Base-by-base conservation (phyloP, 2,329 filamentous ascomycete genomes). In the Penicillium sp. region DNA sequence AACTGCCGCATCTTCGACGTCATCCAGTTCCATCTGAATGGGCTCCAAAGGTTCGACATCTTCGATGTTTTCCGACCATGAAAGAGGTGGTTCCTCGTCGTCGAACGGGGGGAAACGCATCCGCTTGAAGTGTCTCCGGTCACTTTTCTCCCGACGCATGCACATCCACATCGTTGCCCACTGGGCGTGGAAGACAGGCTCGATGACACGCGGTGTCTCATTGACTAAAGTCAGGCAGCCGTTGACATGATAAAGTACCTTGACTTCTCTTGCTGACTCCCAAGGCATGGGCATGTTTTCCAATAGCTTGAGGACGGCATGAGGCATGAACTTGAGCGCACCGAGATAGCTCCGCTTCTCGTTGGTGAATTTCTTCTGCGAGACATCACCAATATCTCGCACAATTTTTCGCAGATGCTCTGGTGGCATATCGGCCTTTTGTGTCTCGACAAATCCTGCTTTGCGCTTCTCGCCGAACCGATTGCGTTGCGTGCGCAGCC, bases 261-360 rank as follows among this genome's bases (percentile, higher is more conserved):
- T 97, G 60, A 99, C 95, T 71, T 99, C 94, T 61, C 92, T 86
- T 27, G 91, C 87, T 56, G 92, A 94, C 78, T 99, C 94, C 94
- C 94, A 99, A 0, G 94, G 94, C 94, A 99, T 99, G 4, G 94
- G 94, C 94, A 99, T 99, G 70, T 99, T 99, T 79, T 99, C 94
- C 55, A 99, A 77, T 25, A 99, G 83, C 80, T 99, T 99, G 78
- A 99, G 79, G 11, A 99, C 94, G 6, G 94, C 94, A 73, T 99
- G 94, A 1, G 94, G 94, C 94, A 99, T 99, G 79, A 97, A 99
- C 78, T 99, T 99, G 62, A 99, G 79, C 34, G 95, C 94, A 61
- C 95, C 95, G 47, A 99, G 83, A 75, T 99, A 99, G 77, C 92
- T 97, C 66, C 94, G 86, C 83, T 99, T 99, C 80, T 99, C 94